Evolutionary conservation across 495 filamentous ascomycete genomes (phyloP), one percentile per base, ranked within the genome.

Genomic region (Xylaria intraflava): DNA sequence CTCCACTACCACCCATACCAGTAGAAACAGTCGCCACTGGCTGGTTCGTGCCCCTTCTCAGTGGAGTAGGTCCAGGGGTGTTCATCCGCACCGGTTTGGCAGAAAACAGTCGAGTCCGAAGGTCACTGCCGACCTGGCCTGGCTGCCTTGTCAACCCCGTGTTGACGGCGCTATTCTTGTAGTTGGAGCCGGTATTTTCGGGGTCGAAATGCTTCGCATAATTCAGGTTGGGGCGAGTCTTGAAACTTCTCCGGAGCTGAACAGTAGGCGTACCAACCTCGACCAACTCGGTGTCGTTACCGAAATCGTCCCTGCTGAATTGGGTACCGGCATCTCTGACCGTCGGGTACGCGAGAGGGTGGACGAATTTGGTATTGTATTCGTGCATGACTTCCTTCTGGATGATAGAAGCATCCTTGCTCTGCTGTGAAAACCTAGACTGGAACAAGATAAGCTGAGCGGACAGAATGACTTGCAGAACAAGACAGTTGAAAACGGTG

Each of bases 321-420:
- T 96, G 90, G 0, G 83, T 90, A 9, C 80, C 87, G 6, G 93
- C 90, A 64, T 97, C 89, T 56, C 93, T 82, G 61, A 88, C 84
- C 16, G 86, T 76, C 9, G 81, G 84, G 53, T 92, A 86, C 8
- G 94, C 80, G n/a, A 84, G 77, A 9, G 94, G 93, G 65, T 94
- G 89, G 2, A 98, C 93, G 56, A 82, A 95, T 75, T 97, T 97
- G 43, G 82, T 87, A 68, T 98, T 89, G 69, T 98, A 98, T 71
- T 98, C 93, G 64, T 89, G 83, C 72, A 96, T 71, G 6, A 98
- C 91, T 67, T 96, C 89, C 57, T 86, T 90, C 46, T 93, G 87
- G 46, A 97, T 87, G 24, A 97, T 71, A 0, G 83, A 77, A 1
- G 80, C 78, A 67, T 98, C 93, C 62, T 91, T 95, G 39, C 81